Evolutionary conservation across 169 alveolate genomes (phyloP).

Genomic region (Ichthyophthirius multifiliis): DNA sequence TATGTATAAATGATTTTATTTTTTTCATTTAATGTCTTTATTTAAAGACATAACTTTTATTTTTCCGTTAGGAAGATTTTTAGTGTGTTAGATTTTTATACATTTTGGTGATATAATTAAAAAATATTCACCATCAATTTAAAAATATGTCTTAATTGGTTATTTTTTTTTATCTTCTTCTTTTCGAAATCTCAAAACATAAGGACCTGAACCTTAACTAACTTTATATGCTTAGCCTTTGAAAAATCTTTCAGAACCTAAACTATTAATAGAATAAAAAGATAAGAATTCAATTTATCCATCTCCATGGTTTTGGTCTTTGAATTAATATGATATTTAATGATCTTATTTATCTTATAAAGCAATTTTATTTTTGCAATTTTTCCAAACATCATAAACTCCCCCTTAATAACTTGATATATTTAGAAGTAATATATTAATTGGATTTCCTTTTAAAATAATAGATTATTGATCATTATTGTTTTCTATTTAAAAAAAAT

Average conservation of each 20-base stretch:
- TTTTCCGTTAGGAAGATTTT: constrained; percentile 26
- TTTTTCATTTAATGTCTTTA: too few relatives aligned
- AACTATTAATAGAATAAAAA: constrained; percentile 12
- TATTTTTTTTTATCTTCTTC: background rate
- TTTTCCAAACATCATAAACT: constrained; percentile 21
- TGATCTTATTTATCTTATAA: background rate
- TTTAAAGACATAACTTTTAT: constrained; percentile 28
- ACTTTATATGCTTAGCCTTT: constrained; percentile 30
- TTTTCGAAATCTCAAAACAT: background rate
- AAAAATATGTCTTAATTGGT: constrained; percentile 20
- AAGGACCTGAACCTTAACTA: constrained; percentile 18
- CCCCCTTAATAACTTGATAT: constrained; percentile 34
- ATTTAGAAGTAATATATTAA: constrained; percentile 10
- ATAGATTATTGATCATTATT: too few relatives aligned
- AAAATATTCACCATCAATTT: constrained; percentile 42
- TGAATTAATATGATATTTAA: background rate
- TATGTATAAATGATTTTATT: too few relatives aligned
- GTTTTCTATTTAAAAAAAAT: too few relatives aligned
- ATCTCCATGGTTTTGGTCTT: constrained; percentile 23
- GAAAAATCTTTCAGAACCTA: constrained; percentile 19
- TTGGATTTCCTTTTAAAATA: constrained; percentile 25
- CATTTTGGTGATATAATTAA: constrained; percentile 3
- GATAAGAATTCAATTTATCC: constrained; percentile 34
- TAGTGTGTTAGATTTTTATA: constrained; percentile 2
- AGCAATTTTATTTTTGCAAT: constrained; percentile 4